Evolutionary conservation across 257 asterid species (phyloP), one percentile per base, ranked within the genome.

Genomic region (Solanum pimpinellifolium): DNA sequence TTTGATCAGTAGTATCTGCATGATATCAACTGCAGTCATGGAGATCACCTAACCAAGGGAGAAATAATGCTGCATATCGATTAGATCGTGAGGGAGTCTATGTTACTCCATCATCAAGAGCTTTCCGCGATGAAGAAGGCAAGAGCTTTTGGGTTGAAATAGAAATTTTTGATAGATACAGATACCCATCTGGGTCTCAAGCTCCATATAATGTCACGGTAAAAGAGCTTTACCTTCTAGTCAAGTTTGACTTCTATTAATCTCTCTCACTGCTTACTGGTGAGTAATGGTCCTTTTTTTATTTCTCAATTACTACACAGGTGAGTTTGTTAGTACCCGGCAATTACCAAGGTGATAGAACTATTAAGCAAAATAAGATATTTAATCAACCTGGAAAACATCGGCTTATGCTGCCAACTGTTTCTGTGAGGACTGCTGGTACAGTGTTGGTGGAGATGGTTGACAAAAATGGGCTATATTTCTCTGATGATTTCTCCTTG

Each of bases 111-210:
- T 92, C 99, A 86, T 96, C 99, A 52, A 93, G 98, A 90, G 92
- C 97, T 69, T 97, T 95, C 88, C 94, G 99, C 81, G 99, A 97
- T 90, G 99, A 97, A 92, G 99, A 95, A 90, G 99, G 99, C 91
- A 97, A 97, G 92, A 91, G 86, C 90, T 96, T 97, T 89, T 97
- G 98, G 98, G 91, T 97, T 76, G 99, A 96, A 89, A 80, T 96
- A 68, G 99, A 97, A 87, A 97, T 97, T 90, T 92, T 95, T 27
- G 99, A 97, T 85, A 91, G 85, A 82, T 90, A 96, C 88, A 91
- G 99, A 87, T 89, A 90, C 52, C 99, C 99, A 60, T 96, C 99
- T 85, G 99, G 99, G 89, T 92, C 94, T 82, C 98, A 92, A 93
- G 97, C 97, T 86, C 99, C 99, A 69, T 96, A 97, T 87, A 97